A percentile compares a stretch with the other conserved stretches of the same genome.
phyloP scores from a whole-genome alignment of 345 rosid species.

The Theobroma cacao region DNA sequence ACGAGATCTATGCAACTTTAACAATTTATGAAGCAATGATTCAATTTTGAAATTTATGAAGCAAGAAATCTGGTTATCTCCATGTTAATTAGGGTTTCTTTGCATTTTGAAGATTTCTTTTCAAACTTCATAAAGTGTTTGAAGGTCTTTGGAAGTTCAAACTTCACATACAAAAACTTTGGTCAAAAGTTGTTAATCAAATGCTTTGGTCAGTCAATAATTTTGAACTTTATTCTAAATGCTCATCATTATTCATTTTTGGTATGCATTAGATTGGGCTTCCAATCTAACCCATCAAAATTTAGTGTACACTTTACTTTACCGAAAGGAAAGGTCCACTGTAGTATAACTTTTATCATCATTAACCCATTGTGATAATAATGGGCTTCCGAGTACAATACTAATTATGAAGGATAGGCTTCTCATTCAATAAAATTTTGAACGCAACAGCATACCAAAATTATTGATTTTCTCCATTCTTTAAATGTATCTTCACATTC shows the following conservation, averaged over 20 bases:
- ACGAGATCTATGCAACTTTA: not conserved
- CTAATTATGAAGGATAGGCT: too few species aligned
- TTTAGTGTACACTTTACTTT: not conserved
- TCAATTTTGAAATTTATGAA: too few species aligned
- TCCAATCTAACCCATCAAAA: not conserved
- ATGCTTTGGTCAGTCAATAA: not conserved
- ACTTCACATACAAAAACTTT: not conserved
- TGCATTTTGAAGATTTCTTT: not conserved
- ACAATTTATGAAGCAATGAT: too few species aligned
- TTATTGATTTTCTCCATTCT: too few species aligned
- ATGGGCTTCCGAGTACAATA: not conserved
- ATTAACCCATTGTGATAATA: not conserved
- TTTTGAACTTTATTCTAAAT: not conserved
- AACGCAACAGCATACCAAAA: too few species aligned
- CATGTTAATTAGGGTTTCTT: not conserved
- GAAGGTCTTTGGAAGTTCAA: conserved; percentile 26
- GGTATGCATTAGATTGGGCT: not conserved
- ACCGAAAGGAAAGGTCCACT: not conserved
- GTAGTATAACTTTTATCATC: not conserved
- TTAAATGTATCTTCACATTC: too few species aligned
- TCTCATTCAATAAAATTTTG: too few species aligned
- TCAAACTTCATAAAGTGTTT: conserved; percentile 22
- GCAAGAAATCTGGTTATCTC: not conserved
- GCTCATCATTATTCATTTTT: not conserved
- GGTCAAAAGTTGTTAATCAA: conserved; percentile 20